phyloP scores from a whole-genome alignment of 73 alveolate genomes.

The Paramecium octaurelia region DNA sequence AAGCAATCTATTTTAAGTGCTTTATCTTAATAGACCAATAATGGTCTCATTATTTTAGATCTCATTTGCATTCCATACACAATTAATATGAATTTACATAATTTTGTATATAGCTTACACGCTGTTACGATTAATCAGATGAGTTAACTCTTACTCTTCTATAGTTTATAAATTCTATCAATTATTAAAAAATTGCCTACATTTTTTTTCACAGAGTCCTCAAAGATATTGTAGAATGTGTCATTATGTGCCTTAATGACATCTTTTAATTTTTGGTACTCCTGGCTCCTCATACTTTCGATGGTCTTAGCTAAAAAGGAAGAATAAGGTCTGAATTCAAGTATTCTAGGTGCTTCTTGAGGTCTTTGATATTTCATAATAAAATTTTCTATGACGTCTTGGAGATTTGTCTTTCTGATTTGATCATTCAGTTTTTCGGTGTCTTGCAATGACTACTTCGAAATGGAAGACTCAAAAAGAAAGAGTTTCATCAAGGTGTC shows the following conservation, averaged over 20 bases:
- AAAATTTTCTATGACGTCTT: not conserved
- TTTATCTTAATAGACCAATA: not conserved
- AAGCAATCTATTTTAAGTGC: not conserved
- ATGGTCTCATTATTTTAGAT: not conserved
- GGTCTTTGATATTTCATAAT: not conserved
- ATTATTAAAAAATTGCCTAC: not conserved
- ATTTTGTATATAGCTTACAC: not conserved
- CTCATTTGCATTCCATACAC: constrained; percentile 22
- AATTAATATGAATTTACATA: not conserved
- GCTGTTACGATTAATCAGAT: not conserved
- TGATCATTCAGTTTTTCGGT: not conserved
- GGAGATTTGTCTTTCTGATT: not conserved
- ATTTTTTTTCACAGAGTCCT: not conserved
- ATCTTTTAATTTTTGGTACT: not conserved
- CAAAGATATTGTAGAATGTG: not conserved
- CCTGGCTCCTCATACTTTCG: not conserved
- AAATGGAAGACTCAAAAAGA: not conserved
- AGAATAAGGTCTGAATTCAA: not conserved
- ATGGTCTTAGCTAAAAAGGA: not conserved
- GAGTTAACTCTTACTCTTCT: not conserved
- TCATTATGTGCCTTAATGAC: not conserved
- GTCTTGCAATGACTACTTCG: not conserved
- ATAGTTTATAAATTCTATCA: not conserved
- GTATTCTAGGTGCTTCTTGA: not conserved
- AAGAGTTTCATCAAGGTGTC: constrained; percentile 4